Conservation (phyloP, 139 green algal genomes). For the Haematococcus lacustris region DNA sequence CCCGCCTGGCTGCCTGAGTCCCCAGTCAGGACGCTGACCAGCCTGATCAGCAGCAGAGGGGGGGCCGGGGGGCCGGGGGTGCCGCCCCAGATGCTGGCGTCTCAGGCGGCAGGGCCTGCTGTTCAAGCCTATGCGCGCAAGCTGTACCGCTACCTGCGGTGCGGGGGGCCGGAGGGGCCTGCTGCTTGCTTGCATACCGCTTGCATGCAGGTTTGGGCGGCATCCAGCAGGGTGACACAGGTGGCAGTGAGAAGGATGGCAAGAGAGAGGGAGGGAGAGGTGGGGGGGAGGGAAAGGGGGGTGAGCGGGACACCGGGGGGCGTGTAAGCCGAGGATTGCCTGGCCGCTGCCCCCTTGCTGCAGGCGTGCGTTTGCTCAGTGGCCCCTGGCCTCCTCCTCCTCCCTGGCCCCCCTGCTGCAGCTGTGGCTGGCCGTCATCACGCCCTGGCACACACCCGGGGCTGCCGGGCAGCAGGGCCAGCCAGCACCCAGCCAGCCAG, state of each 20-base stretch:
- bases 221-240: background rate
- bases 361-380: constrained; percentile 49
- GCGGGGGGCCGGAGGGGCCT: background rate
- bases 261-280: background rate
- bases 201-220: too few relatives aligned
- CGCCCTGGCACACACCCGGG: constrained; percentile 48
- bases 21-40: background rate
- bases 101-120: constrained; percentile 9
- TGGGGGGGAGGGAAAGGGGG: background rate
- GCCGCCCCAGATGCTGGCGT: constrained; percentile 6
- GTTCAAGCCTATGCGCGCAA: constrained; percentile 54
- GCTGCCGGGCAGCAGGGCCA: too few relatives aligned
- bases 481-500: too few relatives aligned
- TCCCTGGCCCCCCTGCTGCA: constrained; percentile 49
- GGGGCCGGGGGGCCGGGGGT: constrained; percentile 11
- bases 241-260: background rate
- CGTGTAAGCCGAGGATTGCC: background rate
- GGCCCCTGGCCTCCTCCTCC: constrained; percentile 36
- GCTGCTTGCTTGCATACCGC: background rate
- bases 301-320: background rate
- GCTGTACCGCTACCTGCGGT: constrained; percentile 62
- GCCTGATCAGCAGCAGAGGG: background rate
- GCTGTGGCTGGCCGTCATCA: constrained; percentile 50
- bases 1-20: constrained; percentile 45
- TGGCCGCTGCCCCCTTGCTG: too few relatives aligned